Base-by-base conservation (phyloP, 2,329 filamentous ascomycete species). In the Gnomoniopsis sp. region DNA sequence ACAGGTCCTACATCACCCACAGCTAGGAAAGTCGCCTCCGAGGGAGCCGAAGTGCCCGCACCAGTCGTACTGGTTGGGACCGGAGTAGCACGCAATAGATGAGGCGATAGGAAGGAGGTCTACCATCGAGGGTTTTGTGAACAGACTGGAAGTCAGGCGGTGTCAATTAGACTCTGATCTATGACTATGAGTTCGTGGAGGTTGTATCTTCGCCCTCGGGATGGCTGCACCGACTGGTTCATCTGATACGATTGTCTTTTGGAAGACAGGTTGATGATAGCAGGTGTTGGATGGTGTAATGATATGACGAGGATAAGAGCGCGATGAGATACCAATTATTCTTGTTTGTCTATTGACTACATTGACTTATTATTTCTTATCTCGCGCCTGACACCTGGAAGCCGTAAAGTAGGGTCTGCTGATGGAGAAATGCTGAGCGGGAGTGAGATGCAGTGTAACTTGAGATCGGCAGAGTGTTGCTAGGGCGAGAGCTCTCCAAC, bases 1-100 rank as follows among this genome's bases (percentile, higher is more conserved):
- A 55, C 44, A 41, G 26, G 21, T 55, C 53, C 46, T 55, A 55
- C 34, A 43, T 55, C 53, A 21, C 30, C 44, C 53, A 55, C 14
- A 43, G 44, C 34, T 55, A 43, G 17, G 6, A 23, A 21, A 15
- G 36, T 15, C 7, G 12, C 4, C 7, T 1, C 17, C 36, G 36
- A 41, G 36, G 36, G 2, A 41, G 12, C 7, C 12, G 36, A n/a
- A 41, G 36, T n/a, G 17, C 12, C 36, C 36, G 36, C 12, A 14
- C 3, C 36, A n/a, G 36, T 12, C 36, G 36, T 41, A 41, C 8
- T 15, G 12, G 36, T n/a, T 12, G 26, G 26, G 26, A 30, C 8
- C 4, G 26, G 26, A 30, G 26, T 4, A 30, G 26, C 26, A 30
- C 26, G 4, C 26, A 30, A 4, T 30, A 30, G 26, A 30, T 30